Base-by-base conservation (phyloP, 768 basidiomycete genomes). In the Gymnopilus dilepis region DNA sequence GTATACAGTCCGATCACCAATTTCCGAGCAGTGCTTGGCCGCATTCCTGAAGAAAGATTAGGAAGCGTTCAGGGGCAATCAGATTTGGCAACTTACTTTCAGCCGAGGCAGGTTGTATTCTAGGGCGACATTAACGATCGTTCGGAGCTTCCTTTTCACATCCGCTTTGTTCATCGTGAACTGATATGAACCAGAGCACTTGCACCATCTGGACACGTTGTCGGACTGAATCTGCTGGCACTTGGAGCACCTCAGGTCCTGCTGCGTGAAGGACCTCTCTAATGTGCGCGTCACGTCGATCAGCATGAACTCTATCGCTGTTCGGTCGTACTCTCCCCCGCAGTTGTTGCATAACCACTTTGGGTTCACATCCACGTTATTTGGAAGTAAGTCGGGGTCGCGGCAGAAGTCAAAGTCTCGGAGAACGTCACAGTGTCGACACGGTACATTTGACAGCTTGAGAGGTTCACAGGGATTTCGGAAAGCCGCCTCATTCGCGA, bases 361-460 rank as follows among this genome's bases (percentile, higher is more conserved):
- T 6, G 82, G 79, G 17, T 81, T 77, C 6, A 82, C 76, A 34
- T 83, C 75, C 61, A 76, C 64, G 68, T 81, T 76, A 64, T 78
- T 79, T 9, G 92, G 88, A 42, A 94, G 79, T 40, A 97, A 81
- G 60, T 94, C 91, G 11, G 87, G 83, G 75, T 99, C 97, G 15
- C 97, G 86, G 72, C 97, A 98, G 69, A 99, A 92, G 74, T 99
- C 97, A 69, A 99, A 92, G 72, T 97, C 95, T 2, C 91, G 86
- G 61, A 95, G 82, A 13, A 80, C 76, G 72, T 95, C 95, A 76
- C 93, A 99, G 68, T 89, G 85, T 41, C 85, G 86, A 72, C 97
- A 98, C 30, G 96, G 92, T 37, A 98, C 90, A 72, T 92, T 92
- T 43, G 88, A 80, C 26, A 99, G 74, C 67, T 91, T 90, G 58